Evolutionary conservation across 352 stramenopile species (phyloP).

Genomic region (Sclerospora graminicola): DNA sequence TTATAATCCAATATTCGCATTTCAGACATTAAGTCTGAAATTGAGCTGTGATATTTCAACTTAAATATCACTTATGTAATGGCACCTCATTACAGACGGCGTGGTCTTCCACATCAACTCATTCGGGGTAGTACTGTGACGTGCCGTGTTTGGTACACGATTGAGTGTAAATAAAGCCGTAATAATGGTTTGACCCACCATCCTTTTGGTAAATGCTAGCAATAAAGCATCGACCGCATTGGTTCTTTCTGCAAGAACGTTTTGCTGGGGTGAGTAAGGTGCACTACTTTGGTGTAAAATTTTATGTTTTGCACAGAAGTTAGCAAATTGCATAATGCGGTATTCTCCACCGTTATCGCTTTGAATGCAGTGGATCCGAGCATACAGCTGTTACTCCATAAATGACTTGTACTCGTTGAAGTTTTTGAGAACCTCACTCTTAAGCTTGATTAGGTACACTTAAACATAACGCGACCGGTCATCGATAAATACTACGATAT

Average conservation of each 20-base stretch:
- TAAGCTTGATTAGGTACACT: too few species aligned
- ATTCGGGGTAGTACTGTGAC: not conserved
- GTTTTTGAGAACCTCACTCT: too few species aligned
- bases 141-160: slow-evolving; percentile 6
- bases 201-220: not conserved
- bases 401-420: too few species aligned
- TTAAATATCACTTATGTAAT: too few species aligned
- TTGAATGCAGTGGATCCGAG: too few species aligned
- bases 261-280: not conserved
- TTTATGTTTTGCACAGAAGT: too few species aligned
- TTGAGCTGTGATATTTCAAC: too few species aligned
- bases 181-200: slow-evolving; percentile 12
- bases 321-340: not conserved
- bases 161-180: slow-evolving; percentile 9
- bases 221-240: slow-evolving; percentile 9
- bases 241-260: slow-evolving; percentile 7
- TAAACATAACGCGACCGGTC: not conserved
- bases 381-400: too few species aligned
- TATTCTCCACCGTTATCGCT: not conserved
- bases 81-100: too few species aligned
- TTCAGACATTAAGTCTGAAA: too few species aligned
- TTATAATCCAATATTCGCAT: too few species aligned
- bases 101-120: too few species aligned
- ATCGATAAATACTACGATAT: not conserved
- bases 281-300: not conserved